Percentiles rank a stretch among this genome's conserved stretches.
Conservation (phyloP, 2,329 filamentous ascomycete genomes). For the Colletotrichum euphorbiae region DNA sequence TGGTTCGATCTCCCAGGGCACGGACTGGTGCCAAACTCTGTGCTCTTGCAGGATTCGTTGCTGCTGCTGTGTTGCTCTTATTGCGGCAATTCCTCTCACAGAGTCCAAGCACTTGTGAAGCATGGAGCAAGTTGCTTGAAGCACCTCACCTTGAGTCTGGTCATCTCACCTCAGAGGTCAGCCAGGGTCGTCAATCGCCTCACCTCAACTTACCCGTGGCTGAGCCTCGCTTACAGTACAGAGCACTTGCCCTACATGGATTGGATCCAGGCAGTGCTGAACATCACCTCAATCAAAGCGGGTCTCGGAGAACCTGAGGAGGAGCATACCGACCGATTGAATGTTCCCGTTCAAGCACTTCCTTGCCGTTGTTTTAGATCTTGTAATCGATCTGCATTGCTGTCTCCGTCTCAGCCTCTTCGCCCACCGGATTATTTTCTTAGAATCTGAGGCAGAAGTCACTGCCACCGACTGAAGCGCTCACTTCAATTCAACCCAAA, state of each 20-base stretch:
- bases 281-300: not conserved
- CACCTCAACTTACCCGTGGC: not conserved
- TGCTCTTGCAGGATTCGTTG: conserved; percentile 25
- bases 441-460: no score
- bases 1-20: conserved; percentile 28
- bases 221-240: conserved; percentile 4
- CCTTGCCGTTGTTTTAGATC: not conserved
- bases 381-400: not conserved
- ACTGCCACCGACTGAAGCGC: not conserved
- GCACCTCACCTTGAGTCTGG: not conserved
- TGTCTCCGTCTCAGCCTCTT: not conserved
- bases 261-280: not conserved
- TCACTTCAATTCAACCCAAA: not conserved
- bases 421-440: no score
- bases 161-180: not conserved
- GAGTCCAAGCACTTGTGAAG: conserved; percentile 17
- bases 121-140: not conserved
- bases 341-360: conserved; percentile 2
- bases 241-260: not conserved
- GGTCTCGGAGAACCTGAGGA: not conserved
- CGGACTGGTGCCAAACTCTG: conserved; percentile 40
- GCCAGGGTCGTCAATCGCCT: not conserved
- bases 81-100: conserved; percentile 13
- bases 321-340: not conserved
- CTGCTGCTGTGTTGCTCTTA: no score